Evolutionary conservation across 208 protist genomes (phyloP), one percentile per base, ranked within the genome.

Genomic region (Herpetomonas samuelpessoai): DNA sequence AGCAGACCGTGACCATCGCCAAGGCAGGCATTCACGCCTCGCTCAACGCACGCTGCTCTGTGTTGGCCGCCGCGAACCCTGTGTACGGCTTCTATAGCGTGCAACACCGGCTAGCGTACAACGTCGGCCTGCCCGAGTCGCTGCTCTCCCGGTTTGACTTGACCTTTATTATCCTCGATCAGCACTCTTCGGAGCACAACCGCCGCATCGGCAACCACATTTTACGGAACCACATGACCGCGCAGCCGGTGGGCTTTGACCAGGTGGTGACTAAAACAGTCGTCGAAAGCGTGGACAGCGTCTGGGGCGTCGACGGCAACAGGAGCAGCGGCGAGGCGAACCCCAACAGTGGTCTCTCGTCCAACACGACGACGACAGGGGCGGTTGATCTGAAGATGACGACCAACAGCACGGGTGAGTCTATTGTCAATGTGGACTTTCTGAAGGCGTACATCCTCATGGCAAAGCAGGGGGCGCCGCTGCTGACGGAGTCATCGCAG

Each of bases 81-180:
- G 90, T 99, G 18, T 99, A 99, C 78, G 98, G 98, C 4, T 97
- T 97, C 68, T 99, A 99, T 79, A 90, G 98, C 65, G 66, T 88
- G 16, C 73, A 95, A 6, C 87, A 93, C 50, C 79, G 79, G 16
- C 86, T 97, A 16, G 79, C 86, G 14, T 93, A 97, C 48, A 99
- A 99, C 67, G 97, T 99, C 28, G 90, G 84, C 10, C 74, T 99
- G 14, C 98, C 98, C 4, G 98, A 99, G 70, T 99, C 98, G 0
- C 83, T 99, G 19, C 86, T 99, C 24, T 99, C 98, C 4, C 95
- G 99, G 87, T 99, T 99, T 68, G 99, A 99, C 78, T 76, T 99
- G 0, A 88, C 99, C 27, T 99, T 99, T 80, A 99, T 99, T 68
- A 83, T 99, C 1, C 76, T 99, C 3, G 99, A 99, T 72, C 80